These are phyloP conservation scores for Sherardia arvensis DNA, from an alignment of 257 asterid genomes.

Conservation along the genomic window DNA sequence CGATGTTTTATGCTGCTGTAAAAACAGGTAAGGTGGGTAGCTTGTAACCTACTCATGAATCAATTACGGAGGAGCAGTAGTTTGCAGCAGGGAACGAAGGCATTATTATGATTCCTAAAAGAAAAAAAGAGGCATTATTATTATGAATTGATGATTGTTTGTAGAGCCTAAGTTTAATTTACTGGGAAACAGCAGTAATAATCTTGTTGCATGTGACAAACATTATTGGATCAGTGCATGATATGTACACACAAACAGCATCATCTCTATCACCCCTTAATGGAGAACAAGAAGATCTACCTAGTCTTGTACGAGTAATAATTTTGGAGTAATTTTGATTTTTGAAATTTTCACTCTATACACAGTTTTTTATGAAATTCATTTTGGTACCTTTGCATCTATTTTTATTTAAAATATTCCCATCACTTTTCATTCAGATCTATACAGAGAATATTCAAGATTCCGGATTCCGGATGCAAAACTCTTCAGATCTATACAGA, in stretches of 20 bases:
- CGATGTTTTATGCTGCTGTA: neutral
- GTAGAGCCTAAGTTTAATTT: conserved; percentile 3
- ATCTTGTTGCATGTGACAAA: conserved; percentile 26
- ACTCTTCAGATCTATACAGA: no score
- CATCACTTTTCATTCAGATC: no score
- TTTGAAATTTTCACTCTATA: no score
- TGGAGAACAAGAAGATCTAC: conserved; percentile 6
- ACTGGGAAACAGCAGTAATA: conserved; percentile 5
- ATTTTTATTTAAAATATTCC: no score
- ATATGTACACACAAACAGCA: conserved; percentile 7
- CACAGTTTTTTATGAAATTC: no score
- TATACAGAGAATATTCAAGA: no score
- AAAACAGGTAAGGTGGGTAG: conserved; percentile 6
- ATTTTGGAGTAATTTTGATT: neutral
- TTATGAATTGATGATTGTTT: conserved; percentile 5
- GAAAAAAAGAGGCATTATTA: no score
- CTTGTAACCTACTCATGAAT: conserved; percentile 35
- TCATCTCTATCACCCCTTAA: conserved; percentile 14
- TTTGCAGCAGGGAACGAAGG: conserved; percentile 9
- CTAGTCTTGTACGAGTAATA: no score
- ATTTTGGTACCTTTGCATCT: no score
- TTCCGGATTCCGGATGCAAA: no score
- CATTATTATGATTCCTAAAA: conserved; percentile 9
- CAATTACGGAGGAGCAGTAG: conserved; percentile 3
- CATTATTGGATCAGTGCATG: conserved; percentile 16